Evolutionary conservation across 495 filamentous ascomycete genomes (phyloP), one percentile per base, ranked within the genome.

Genomic region (Friedmanniomyces endolithicus): DNA sequence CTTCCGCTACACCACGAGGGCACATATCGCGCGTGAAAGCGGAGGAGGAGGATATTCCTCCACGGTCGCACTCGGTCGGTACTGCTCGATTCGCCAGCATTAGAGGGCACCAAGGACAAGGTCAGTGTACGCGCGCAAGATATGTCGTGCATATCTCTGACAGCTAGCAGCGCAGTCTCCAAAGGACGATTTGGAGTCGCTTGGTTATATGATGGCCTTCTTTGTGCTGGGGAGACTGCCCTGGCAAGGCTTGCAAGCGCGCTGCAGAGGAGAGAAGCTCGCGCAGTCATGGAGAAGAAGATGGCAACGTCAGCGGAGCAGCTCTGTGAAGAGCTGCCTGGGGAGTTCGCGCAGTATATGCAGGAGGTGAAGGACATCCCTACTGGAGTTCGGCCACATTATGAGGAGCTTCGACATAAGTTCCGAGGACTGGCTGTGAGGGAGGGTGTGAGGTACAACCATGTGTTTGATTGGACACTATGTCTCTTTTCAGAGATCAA

Each of bases 1-100:
- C n/a, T n/a, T n/a, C n/a, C n/a, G n/a, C n/a, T n/a, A n/a, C n/a
- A n/a, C n/a, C n/a, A n/a, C n/a, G n/a, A n/a, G n/a, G n/a, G n/a
- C n/a, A n/a, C 34, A 41, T 12, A 24, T 35, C 34, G 19, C 24
- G 34, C 33, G 34, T 23, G 11, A 19, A 41, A 24, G 33, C 19
- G 27, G 27, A 31, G 34, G 24, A 12, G 23, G 34, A 39, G 19
- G 29, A 19, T 19, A 41, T 23, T 20, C 17, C 17, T 20, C 34
- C 27, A 40, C 29, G 35, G 50, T 35, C 50, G 27, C 34, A 23
- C 50, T 24, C 41, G 29, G 34, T 52, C 34, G 34, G 50, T 52
- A 52, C 50, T 23, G 33, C 33, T 24, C 37, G 50, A 35, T 52
- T 40, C 34, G 34, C 34, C 27, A 52, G 50, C 34, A 52, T 52